Evolutionary conservation across 192 early-diverging fungal genomes (phyloP).

Genomic region (Pilaira anomala): DNA sequence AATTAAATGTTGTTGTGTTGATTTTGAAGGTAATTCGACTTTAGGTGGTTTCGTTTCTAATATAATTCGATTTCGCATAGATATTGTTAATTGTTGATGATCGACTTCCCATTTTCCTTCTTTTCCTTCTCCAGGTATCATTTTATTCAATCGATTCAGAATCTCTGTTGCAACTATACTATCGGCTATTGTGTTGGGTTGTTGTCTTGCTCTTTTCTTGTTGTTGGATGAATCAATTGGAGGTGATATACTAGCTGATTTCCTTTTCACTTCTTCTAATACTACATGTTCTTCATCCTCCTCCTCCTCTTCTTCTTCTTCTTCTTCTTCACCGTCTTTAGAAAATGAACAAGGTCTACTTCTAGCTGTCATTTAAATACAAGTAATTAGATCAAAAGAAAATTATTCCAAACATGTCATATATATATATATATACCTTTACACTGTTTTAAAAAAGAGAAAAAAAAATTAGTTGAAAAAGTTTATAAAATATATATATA

Average conservation of each 20-base stretch:
- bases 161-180: background rate
- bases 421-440: slow-evolving; percentile 21
- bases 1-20: slow-evolving; percentile 21
- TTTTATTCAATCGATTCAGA: background rate
- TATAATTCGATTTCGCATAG: background rate
- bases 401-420: background rate
- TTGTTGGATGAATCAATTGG: background rate
- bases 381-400: background rate
- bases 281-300: background rate
- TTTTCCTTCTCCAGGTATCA: slow-evolving; percentile 12
- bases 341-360: slow-evolving; percentile 37
- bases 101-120: slow-evolving; percentile 15
- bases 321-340: slow-evolving; percentile 24
- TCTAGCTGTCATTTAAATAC: slow-evolving; percentile 23
- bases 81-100: background rate
- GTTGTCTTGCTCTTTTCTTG: background rate
- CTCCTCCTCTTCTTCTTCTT: slow-evolving; percentile 5
- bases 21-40: slow-evolving; percentile 20
- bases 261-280: background rate
- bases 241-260: background rate
- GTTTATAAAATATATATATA: background rate
- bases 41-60: background rate
- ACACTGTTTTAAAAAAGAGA: slow-evolving; percentile 16
- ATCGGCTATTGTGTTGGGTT: too few species aligned
- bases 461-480: slow-evolving; percentile 10